phyloP scores from a whole-genome alignment of 148 eudicot species.

The Rhododendron kiyosumense region DNA sequence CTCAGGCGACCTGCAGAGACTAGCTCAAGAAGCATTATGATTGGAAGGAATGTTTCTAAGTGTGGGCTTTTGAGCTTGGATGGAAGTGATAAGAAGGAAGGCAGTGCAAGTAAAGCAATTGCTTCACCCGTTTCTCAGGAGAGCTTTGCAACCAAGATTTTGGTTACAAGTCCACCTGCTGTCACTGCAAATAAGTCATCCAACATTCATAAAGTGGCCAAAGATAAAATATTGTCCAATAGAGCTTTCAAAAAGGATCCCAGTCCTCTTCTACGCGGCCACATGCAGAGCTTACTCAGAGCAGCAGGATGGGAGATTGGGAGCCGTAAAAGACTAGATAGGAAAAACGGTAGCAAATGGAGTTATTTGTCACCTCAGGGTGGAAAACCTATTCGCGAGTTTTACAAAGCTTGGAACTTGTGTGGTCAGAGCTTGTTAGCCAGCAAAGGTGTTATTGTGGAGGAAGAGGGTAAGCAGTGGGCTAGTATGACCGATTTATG shows the following conservation, averaged over 20 bases:
- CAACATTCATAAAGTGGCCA: conserved; percentile 31
- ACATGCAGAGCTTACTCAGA: conserved; percentile 47
- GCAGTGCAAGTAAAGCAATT: conserved; percentile 40
- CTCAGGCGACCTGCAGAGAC: conserved; percentile 38
- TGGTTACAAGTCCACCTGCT: conserved; percentile 28
- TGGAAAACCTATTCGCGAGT: conserved; percentile 61
- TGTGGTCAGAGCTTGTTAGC: conserved; percentile 58
- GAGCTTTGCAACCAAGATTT: conserved; percentile 63
- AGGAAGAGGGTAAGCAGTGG: conserved; percentile 51
- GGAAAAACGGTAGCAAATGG: conserved; percentile 50
- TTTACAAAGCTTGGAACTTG: conserved; percentile 67
- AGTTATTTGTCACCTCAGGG: conserved; percentile 60
- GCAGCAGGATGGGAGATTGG: conserved; percentile 79
- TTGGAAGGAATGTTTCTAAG: conserved; percentile 21
- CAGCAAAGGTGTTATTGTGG: conserved; percentile 20
- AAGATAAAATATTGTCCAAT: conserved; percentile 31
- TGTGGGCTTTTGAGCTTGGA: conserved; percentile 37
- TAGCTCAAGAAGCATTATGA: conserved; percentile 19
- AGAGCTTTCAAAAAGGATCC: conserved; percentile 45
- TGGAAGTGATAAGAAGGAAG: conserved; percentile 53
- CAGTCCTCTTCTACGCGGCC: conserved; percentile 61
- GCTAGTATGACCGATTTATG: conserved; percentile 46
- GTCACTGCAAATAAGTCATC: conserved; percentile 34
- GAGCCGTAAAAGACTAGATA: conserved; percentile 52
- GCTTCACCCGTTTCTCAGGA: conserved; percentile 84